A percentile compares a stretch with the other conserved stretches of the same genome.
Evolutionary conservation across 768 basidiomycete species (phyloP).

Genomic region (Russula sp.): DNA sequence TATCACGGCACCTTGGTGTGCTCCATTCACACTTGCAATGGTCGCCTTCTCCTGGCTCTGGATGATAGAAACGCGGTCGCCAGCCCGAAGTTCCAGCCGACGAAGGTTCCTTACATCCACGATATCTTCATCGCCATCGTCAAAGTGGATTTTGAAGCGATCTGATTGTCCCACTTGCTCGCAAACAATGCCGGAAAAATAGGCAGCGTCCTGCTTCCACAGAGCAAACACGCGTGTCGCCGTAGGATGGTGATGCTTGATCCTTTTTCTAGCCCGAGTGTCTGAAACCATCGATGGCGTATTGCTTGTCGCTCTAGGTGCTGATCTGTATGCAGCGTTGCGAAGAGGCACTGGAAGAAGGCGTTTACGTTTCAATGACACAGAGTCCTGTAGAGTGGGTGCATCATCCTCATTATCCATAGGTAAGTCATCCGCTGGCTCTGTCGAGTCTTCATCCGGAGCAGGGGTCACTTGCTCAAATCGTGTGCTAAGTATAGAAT

Average conservation of each 20-base stretch:
- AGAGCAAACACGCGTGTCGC: constrained; percentile 63
- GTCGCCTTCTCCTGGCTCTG: constrained; percentile 26
- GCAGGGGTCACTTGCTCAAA: constrained; percentile 19
- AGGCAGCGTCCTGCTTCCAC: constrained; percentile 55
- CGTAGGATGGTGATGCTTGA: constrained; percentile 19
- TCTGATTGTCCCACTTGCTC: constrained; percentile 23
- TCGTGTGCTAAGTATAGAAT: background rate
- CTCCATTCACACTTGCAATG: constrained; percentile 29
- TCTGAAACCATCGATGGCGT: constrained; percentile 22
- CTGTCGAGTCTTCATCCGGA: constrained; percentile 36
- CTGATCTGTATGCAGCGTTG: constrained; percentile 25
- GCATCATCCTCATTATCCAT: constrained; percentile 24
- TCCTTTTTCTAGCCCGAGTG: constrained; percentile 19
- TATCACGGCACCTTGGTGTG: constrained; percentile 22
- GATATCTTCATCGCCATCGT: constrained; percentile 46
- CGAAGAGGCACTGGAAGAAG: constrained; percentile 22
- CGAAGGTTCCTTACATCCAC: constrained; percentile 51
- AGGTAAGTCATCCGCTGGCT: constrained; percentile 38
- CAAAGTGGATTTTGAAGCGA: constrained; percentile 53
- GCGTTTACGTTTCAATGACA: constrained; percentile 43
- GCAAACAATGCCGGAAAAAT: constrained; percentile 53
- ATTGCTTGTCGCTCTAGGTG: constrained; percentile 22
- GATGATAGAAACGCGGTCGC: constrained; percentile 48
- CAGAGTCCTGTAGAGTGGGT: constrained; percentile 10
- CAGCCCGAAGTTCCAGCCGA: constrained; percentile 38